These are phyloP conservation scores for Dipteronia sinensis DNA, from an alignment of 345 rosid genomes.

Conservation along the genomic window DNA sequence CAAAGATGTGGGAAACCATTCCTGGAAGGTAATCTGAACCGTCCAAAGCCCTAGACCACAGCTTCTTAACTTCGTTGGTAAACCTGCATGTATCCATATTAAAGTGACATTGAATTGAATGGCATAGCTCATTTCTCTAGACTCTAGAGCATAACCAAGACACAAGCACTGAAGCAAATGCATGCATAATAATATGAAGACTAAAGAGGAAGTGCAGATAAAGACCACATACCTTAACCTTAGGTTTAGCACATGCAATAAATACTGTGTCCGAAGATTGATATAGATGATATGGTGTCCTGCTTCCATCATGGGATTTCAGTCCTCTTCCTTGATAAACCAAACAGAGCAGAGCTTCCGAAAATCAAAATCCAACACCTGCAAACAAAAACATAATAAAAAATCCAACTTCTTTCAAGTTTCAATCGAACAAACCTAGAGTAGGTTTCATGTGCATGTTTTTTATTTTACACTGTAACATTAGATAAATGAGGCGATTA, in stretches of 20 bases:
- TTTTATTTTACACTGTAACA: no score
- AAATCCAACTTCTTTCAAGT: no score
- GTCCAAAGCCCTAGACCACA: constrained; percentile 98
- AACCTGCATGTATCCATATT: constrained; percentile 55
- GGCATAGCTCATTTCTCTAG: no score
- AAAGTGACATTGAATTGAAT: neutral
- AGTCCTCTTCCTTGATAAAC: constrained; percentile 94
- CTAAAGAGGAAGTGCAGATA: neutral
- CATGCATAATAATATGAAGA: neutral
- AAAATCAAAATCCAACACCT: constrained; percentile 98
- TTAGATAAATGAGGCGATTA: no score
- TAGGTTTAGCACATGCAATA: constrained; percentile 90
- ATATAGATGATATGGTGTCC: constrained; percentile 96
- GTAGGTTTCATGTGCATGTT: no score
- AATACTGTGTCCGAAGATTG: constrained; percentile 84
- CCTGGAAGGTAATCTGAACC: constrained; percentile 99
- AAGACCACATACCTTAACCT: constrained; percentile 59
- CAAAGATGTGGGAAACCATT: constrained; percentile 49
- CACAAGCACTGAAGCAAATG: neutral
- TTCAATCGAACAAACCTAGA: no score
- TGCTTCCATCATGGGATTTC: constrained; percentile 97
- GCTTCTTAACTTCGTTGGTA: constrained; percentile 77
- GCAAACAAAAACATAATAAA: constrained; percentile 7
- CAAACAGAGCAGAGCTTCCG: constrained; percentile 92
- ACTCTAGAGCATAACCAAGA: no score